Percentiles rank a stretch among this genome's conserved stretches.
phyloP scores from a whole-genome alignment of 805 yeast species.

The Jamesozyma rosinii region DNA sequence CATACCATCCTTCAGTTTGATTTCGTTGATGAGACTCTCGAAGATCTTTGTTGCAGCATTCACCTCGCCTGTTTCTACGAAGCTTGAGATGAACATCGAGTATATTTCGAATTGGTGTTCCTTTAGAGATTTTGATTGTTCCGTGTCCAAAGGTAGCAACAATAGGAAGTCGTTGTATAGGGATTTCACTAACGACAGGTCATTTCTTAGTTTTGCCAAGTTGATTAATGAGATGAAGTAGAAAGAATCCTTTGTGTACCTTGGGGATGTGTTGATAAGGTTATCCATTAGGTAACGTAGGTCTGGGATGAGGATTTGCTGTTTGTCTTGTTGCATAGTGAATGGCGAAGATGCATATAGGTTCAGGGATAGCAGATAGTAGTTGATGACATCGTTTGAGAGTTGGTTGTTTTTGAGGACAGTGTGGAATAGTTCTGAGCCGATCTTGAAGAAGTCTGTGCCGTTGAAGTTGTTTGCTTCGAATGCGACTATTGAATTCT shows the following conservation, averaged over 20 bases:
- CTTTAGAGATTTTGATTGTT: constrained; percentile 12
- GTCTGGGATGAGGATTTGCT: constrained; percentile 4
- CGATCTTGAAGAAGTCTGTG: constrained; percentile 41
- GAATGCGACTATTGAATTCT: constrained; percentile 39
- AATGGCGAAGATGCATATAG: constrained; percentile 31
- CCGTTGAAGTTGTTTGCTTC: constrained; percentile 34
- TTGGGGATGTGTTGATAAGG: constrained; percentile 12
- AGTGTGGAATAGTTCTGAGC: constrained; percentile 38
- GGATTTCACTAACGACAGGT: constrained; percentile 32
- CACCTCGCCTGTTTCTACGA: constrained; percentile 43
- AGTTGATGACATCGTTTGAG: constrained; percentile 36
- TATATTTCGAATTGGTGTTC: constrained; percentile 42
- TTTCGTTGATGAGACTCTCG: constrained; percentile 43
- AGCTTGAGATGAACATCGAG: constrained; percentile 41
- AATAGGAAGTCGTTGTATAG: constrained; percentile 34
- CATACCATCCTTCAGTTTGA: constrained; percentile 27
- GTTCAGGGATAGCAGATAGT: constrained; percentile 39
- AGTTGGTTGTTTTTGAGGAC: constrained; percentile 36
- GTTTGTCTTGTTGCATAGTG: background rate
- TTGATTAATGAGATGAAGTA: constrained; percentile 35
- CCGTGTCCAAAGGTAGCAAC: constrained; percentile 6
- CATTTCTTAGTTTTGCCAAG: constrained; percentile 33
- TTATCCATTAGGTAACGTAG: constrained; percentile 3
- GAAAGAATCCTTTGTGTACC: constrained; percentile 22
- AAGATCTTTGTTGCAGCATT: constrained; percentile 46